phyloP scores from a whole-genome alignment of 345 rosid species.

The Hibiscus tridactylites region DNA sequence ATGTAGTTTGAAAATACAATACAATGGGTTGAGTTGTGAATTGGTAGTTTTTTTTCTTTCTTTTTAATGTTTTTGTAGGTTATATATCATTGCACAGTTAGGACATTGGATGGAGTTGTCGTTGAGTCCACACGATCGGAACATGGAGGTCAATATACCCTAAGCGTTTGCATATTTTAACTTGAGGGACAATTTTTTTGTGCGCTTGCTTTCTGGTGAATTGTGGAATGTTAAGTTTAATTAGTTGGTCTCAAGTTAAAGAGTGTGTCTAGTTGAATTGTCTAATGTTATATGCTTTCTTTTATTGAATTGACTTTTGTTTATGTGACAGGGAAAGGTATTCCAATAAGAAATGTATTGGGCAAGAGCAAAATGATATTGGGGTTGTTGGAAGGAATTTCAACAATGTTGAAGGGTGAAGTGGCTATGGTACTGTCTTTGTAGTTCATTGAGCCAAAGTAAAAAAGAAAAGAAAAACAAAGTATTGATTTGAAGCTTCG shows the following conservation, averaged over 20 bases:
- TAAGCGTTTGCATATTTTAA: neutral
- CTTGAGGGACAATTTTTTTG: conserved; percentile 1
- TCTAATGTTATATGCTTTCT: neutral
- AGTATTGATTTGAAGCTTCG: neutral
- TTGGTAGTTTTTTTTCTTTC: neutral
- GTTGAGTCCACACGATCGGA: conserved; percentile 73
- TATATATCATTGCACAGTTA: conserved; percentile 71
- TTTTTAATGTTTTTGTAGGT: conserved; percentile 33
- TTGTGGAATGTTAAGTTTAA: conserved; percentile 13
- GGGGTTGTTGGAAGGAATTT: conserved; percentile 86
- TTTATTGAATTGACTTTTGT: conserved; percentile 6
- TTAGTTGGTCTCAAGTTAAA: neutral
- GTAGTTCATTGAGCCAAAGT: neutral
- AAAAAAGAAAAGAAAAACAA: too few relatives aligned
- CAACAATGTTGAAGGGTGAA: conserved; percentile 93
- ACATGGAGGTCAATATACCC: conserved; percentile 56
- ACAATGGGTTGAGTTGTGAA: neutral
- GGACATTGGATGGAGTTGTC: conserved; percentile 76
- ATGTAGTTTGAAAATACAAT: neutral
- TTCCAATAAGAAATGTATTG: conserved; percentile 60
- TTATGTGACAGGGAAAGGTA: conserved; percentile 59
- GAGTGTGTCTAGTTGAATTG: neutral
- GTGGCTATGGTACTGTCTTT: conserved; percentile 67
- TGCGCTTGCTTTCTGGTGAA: neutral
- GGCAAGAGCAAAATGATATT: conserved; percentile 87